phyloP scores from a whole-genome alignment of 2,329 filamentous ascomycete species.

The Fusarium mangiferae region DNA sequence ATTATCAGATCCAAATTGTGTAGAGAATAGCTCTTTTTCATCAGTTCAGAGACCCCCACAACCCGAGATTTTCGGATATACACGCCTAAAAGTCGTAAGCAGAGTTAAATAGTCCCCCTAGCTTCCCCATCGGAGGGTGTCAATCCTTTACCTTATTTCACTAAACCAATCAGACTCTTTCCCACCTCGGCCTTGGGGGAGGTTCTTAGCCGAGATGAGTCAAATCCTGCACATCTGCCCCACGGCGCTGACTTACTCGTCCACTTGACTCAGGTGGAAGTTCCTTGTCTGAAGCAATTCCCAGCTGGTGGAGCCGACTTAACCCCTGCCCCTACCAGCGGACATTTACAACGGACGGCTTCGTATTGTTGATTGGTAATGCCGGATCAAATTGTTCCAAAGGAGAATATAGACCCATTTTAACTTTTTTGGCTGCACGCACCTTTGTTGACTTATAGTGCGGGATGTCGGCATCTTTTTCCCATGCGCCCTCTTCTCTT shows the following conservation, averaged over 20 bases:
- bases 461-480: conserved; percentile 32
- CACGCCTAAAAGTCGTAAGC: neutral
- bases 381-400: neutral
- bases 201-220: conserved; percentile 20
- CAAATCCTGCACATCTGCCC: neutral
- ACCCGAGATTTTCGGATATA: conserved; percentile 7
- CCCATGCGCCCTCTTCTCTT: conserved; percentile 11
- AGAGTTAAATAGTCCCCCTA: neutral
- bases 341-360: neutral
- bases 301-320: conserved; percentile 1
- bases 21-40: neutral
- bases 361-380: conserved; percentile 29
- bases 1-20: neutral
- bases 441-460: conserved; percentile 24
- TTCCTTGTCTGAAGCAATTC: conserved; percentile 18
- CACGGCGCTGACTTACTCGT: conserved; percentile 14
- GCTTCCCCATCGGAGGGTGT: neutral
- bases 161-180: conserved; percentile 1
- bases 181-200: neutral
- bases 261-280: neutral
- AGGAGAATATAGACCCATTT: conserved; percentile 12
- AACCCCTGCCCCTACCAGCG: neutral
- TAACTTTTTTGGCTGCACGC: conserved; percentile 8
- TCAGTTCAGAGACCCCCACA: neutral
- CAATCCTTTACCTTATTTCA: conserved; percentile 19